Evolutionary conservation across 2,329 filamentous ascomycete genomes (phyloP).

Genomic region (Anisogramma anomala): DNA sequence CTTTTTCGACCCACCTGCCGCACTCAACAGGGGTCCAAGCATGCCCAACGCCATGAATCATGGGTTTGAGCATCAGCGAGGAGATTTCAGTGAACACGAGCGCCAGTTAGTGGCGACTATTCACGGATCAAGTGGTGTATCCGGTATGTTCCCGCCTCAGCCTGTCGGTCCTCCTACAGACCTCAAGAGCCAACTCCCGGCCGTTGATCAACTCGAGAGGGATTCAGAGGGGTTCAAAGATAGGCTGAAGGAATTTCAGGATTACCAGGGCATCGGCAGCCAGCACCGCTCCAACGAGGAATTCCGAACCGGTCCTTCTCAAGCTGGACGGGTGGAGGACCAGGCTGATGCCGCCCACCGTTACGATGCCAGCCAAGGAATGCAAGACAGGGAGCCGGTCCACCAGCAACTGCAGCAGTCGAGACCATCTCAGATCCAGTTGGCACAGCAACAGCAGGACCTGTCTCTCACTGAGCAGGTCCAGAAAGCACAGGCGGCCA

Average conservation of each 20-base stretch:
- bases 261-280: conserved; percentile 44
- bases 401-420: conserved; percentile 16
- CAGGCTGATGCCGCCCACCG: conserved; percentile 11
- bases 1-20: conserved; percentile 54
- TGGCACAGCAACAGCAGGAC: conserved; percentile 27
- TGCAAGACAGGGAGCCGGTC: conserved; percentile 16
- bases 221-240: conserved; percentile 53
- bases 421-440: conserved; percentile 17
- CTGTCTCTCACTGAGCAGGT: conserved; percentile 76
- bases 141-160: conserved; percentile 26
- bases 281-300: conserved; percentile 50
- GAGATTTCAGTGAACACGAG: conserved; percentile 51
- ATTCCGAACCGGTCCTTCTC: conserved; percentile 13
- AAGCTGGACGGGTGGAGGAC: conserved; percentile 15
- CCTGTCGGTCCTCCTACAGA: conserved; percentile 29
- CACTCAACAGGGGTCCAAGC: conserved; percentile 29
- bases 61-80: conserved; percentile 44
- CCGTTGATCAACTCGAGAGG: conserved; percentile 36
- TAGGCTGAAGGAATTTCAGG: conserved; percentile 73
- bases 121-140: conserved; percentile 23
- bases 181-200: conserved; percentile 35
- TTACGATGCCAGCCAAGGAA: conserved; percentile 11
- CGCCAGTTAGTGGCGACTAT: conserved; percentile 40
- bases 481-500: conserved; percentile 43
- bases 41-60: conserved; percentile 32